Base-by-base conservation (phyloP, 495 filamentous ascomycete genomes). In the Clavariopsis aquatica region DNA sequence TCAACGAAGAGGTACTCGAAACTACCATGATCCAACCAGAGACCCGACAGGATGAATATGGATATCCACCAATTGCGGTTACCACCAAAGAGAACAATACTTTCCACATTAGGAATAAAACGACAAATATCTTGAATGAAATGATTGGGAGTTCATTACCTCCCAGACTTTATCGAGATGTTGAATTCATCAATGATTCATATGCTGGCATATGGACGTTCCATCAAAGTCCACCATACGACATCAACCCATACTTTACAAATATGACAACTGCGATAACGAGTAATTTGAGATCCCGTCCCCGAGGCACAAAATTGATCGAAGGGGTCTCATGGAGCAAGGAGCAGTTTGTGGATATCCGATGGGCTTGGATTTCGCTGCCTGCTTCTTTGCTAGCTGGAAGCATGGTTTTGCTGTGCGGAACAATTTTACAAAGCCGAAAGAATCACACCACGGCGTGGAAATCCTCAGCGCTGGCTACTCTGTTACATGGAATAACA, bases 401-500 rank as follows among this genome's bases (percentile, higher is more conserved):
- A 22, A 63, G 22, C 52, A 43, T 63, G 1, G 31, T 53, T 12
- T 62, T 68, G 5, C 29, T 68, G 1, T n/a, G 19, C 8, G 52
- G 24, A 5, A 63, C 65, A 12, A 57, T 68, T 19, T 28, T 62
- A 1, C 41, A 52, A n/a, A 68, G 58, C 34, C 46, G 52, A 4
- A 57, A 20, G 19, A n/a, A 31, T 12, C 34, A 54, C 1, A 23
- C 52, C 17, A 45, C 41, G 23, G 46, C 60, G 1, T 68, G 58
- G 59, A 68, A 62, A 53, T 62, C 65, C 4, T 68, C 65, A n/a
- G 51, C 59, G 9, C 38, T 68, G 43, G 58, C 65, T 1, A 62
- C 46, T 7, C 46, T 68, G 23, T 53, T 68, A 1, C 59, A 59
- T 43, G 65, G 59, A 4, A 8, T 68, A 22, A 43, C 59, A n/a